phyloP scores from a whole-genome alignment of 495 filamentous ascomycete genomes.

The Talaromyces thailandensis region DNA sequence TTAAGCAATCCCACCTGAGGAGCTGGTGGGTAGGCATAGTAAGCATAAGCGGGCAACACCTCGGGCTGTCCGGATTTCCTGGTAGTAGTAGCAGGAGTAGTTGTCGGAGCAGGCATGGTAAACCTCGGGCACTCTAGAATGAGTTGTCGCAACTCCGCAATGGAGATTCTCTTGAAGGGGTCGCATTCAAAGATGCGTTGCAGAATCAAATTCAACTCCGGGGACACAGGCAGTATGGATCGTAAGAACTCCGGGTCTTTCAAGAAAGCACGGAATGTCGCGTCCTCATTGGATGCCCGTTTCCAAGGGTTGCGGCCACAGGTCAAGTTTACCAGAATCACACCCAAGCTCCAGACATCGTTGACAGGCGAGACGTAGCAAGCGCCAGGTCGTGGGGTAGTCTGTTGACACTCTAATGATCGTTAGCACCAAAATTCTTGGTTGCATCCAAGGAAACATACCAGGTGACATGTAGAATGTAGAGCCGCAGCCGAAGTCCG shows the following conservation, averaged over 20 bases:
- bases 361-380: constrained; percentile 91
- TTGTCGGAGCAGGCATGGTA: constrained; percentile 38
- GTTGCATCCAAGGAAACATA: constrained; percentile 38
- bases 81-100: neutral
- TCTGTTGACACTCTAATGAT: constrained; percentile 82
- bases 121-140: constrained; percentile 72
- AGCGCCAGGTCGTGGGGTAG: constrained; percentile 62
- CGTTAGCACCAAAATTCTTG: constrained; percentile 5
- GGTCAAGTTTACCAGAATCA: constrained; percentile 94
- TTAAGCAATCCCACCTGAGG: constrained; percentile 23
- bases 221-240: constrained; percentile 85
- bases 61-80: constrained; percentile 4
- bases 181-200: constrained; percentile 84
- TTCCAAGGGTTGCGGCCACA: constrained; percentile 99
- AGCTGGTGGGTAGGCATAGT: neutral
- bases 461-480: constrained; percentile 99
- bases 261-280: constrained; percentile 87
- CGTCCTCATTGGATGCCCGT: constrained; percentile 83
- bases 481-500: constrained; percentile 95
- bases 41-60: neutral
- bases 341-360: constrained; percentile 95
- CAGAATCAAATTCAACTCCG: constrained; percentile 82
- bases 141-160: constrained; percentile 68
- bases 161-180: constrained; percentile 75
- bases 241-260: constrained; percentile 81